Conservation (phyloP, 257 asterid species). For the Misopates orontium region DNA sequence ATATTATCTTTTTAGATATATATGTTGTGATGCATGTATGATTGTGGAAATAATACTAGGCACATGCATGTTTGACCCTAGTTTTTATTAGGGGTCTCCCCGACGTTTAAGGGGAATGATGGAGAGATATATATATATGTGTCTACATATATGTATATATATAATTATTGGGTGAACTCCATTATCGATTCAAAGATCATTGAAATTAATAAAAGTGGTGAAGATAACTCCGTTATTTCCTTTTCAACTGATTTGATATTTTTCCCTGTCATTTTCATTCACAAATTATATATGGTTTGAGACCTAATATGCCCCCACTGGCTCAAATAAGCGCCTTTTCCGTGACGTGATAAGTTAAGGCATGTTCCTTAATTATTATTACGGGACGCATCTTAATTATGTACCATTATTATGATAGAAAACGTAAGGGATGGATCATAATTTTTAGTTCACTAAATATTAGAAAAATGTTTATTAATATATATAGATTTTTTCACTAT, state of each 20-base stretch:
- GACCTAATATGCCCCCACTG: slow-evolving; percentile 27
- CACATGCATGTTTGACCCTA: slow-evolving; percentile 66
- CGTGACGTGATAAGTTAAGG: background rate
- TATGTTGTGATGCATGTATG: slow-evolving; percentile 36
- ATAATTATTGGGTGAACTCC: background rate
- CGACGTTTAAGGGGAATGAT: slow-evolving; percentile 33
- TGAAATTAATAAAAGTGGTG: background rate
- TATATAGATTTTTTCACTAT: too few relatives aligned
- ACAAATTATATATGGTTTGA: slow-evolving; percentile 23
- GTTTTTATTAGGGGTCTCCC: slow-evolving; percentile 38
- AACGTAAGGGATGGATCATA: too few relatives aligned
- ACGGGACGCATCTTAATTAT: too few relatives aligned
- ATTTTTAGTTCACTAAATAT: too few relatives aligned
- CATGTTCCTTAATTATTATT: background rate
- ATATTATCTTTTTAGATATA: slow-evolving; percentile 32
- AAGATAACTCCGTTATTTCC: slow-evolving; percentile 21
- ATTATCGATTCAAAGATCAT: background rate
- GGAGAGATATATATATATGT: background rate
- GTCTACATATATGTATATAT: too few relatives aligned
- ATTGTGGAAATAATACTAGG: slow-evolving; percentile 35
- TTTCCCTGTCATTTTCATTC: slow-evolving; percentile 31
- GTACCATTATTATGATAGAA: too few relatives aligned
- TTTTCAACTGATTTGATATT: slow-evolving; percentile 40
- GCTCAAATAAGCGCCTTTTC: background rate
- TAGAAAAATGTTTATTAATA: too few relatives aligned